Base-by-base conservation (phyloP, 495 filamentous ascomycete genomes). In the Aspergillus carlsbadensis region DNA sequence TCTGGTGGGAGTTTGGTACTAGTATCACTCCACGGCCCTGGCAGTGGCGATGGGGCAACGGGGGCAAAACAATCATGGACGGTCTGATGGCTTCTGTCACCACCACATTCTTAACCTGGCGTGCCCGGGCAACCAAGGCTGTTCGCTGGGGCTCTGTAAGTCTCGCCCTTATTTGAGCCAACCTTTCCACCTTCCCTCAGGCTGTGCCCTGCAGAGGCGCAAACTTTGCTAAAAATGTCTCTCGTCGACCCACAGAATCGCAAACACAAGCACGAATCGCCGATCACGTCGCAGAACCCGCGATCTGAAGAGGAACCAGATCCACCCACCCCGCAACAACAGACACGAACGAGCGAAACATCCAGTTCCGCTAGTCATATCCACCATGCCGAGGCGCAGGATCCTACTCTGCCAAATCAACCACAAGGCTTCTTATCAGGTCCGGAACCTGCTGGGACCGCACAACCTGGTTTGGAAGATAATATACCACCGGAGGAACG, bases 31-130 rank as follows among this genome's bases (percentile, higher is more conserved):
- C 36, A 52, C 35, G 20, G 48, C 40, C 34, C 39, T 29, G 33
- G 46, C 46, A 10, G 36, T 37, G 48, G 46, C 46, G 15, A 49
- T 37, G 48, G 46, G 46, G 48, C 48, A 22, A 41, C 29, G 13
- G 6, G 35, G 48, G 48, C 26, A 35, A 10, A 33, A 37, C 15
- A 49, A 49, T 5, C 11, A 51, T 51, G 48, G 20, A 33, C 3
- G 49, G 40, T 31, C 29, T 42, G 21, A 52, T 46, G 14, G 22
- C 39, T 15, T 20, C 48, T 18, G 29, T 49, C n/a, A 31, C n/a
- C n/a, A 49, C 10, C 14, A 31, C 45, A 39, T 42, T 52, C 36
- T 29, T 14, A 11, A 26, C 31, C 18, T 42, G 22, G 36, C 49
- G 36, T 13, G 33, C 47, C 24, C 22, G 49, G 36, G 49, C 36